Evolutionary conservation across 2,329 filamentous ascomycete species (phyloP), one percentile per base, ranked within the genome.

Genomic region (Aspergillus chevalieri): DNA sequence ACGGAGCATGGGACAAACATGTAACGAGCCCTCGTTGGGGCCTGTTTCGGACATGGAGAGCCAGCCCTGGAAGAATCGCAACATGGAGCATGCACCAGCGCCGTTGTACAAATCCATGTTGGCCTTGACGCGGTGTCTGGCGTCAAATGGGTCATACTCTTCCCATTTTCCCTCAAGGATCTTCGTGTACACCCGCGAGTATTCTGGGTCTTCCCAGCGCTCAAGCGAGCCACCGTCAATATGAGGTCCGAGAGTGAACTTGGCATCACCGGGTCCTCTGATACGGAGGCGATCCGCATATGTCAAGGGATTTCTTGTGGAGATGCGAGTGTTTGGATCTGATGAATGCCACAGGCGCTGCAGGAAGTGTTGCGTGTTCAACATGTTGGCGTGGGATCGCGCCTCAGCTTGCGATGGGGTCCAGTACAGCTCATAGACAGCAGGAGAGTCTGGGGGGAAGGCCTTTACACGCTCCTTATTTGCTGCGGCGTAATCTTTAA

Each of bases 1-100:
- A 54, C 80, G 79, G 43, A 93, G 71, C 47, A 94, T 74, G 0
- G 91, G 91, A 60, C 91, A 91, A 2, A 95, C 86, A 41, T 88
- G 77, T 47, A 96, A 70, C 0, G 90, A 93, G 1, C 91, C 91
- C 70, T 95, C 84, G 4, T 78, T 77, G 0, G 88, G 87, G 0
- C 78, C 82, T 0, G 83, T 85, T n/a, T 75, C 72, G 50, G 85
- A 89, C 78, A 96, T 85, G 52, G 68, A 67, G 47, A 96, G 69
- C 91, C 91, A 96, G 15, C 89, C 91, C 70, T 96, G 91, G 67
- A 88, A 92, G 78, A 89, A 86, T 36, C 92, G 80, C 69, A 95
- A 90, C 75, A 90, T 89, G 43, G 80, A 85, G 69, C 89, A 95
- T 1, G 87, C 84, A 0, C 91, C 90, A 0, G 89, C 78, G 0